Percentiles rank a stretch among this genome's conserved stretches.
phyloP scores from a whole-genome alignment of 2,329 filamentous ascomycete genomes.

The Berkeleyomyces rouxiae region DNA sequence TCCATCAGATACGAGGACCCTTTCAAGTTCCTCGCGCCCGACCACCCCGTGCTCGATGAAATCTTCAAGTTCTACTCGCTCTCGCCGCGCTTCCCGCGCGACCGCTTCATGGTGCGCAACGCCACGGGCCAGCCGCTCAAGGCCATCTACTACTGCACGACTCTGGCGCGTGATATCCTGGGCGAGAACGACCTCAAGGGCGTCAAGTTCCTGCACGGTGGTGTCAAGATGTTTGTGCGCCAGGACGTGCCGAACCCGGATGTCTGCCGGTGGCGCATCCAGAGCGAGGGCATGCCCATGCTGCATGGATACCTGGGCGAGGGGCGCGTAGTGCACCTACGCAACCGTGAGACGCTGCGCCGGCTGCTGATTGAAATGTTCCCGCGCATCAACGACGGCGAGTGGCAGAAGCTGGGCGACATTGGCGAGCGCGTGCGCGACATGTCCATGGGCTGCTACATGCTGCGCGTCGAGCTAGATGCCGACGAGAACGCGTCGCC shows the following conservation, averaged over 20 bases:
- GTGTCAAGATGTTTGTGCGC: conserved; percentile 98
- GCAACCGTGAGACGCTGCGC: conserved; percentile 62
- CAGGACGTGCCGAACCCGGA: conserved; percentile 78
- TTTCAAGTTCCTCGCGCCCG: conserved; percentile 71
- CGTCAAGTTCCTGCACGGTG: conserved; percentile 90
- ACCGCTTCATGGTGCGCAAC: conserved; percentile 94
- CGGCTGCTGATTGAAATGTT: conserved; percentile 92
- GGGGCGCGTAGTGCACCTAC: conserved; percentile 56
- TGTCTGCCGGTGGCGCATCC: conserved; percentile 86
- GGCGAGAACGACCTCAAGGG: conserved; percentile 75
- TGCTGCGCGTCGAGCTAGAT: conserved; percentile 66
- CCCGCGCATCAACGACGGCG: conserved; percentile 62
- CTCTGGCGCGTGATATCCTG: conserved; percentile 70
- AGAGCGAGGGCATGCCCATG: conserved; percentile 83
- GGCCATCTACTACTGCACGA: conserved; percentile 91
- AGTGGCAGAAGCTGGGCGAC: conserved; percentile 64
- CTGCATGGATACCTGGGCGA: conserved; percentile 79
- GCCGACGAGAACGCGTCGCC: conserved; percentile 28
- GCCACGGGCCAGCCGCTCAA: conserved; percentile 73
- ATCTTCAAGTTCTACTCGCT: conserved; percentile 79
- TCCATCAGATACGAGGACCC: conserved; percentile 52
- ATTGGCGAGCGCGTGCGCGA: conserved; percentile 69
- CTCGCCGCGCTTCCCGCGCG: conserved; percentile 66
- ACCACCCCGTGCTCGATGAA: conserved; percentile 57
- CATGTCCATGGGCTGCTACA: conserved; percentile 79